These are phyloP conservation scores for Dalbergia cultrata DNA, from an alignment of 306 rosid species.

Conservation along the genomic window DNA sequence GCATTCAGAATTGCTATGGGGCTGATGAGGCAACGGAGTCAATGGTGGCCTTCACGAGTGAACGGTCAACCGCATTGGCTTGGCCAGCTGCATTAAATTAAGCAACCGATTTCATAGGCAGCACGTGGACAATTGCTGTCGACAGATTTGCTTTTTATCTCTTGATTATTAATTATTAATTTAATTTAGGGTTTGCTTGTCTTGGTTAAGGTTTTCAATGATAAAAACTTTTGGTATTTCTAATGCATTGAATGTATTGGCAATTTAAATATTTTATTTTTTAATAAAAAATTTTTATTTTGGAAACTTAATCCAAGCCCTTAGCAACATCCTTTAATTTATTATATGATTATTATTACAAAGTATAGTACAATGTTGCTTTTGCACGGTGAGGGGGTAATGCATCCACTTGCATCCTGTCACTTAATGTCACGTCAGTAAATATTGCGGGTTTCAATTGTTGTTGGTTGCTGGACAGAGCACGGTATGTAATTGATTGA, in stretches of 20 bases:
- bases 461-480: background rate
- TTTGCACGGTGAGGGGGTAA: background rate
- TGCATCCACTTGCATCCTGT: background rate
- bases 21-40: slow-evolving; percentile 54
- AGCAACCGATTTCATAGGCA: slow-evolving; percentile 51
- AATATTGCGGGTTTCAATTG: background rate
- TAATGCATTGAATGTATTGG: too few relatives aligned
- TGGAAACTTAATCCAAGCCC: too few relatives aligned
- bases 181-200: too few relatives aligned
- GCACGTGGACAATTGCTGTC: slow-evolving; percentile 52
- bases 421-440: background rate
- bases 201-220: too few relatives aligned
- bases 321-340: too few relatives aligned
- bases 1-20: slow-evolving; percentile 45
- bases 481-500: background rate
- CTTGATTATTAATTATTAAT: background rate
- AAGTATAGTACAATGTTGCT: background rate
- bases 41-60: slow-evolving; percentile 53
- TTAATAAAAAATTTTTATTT: too few relatives aligned
- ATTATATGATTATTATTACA: too few relatives aligned
- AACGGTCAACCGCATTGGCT: slow-evolving; percentile 52
- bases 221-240: too few relatives aligned
- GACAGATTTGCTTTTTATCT: slow-evolving; percentile 39
- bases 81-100: slow-evolving; percentile 50
- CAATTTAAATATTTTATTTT: too few relatives aligned